phyloP scores from a whole-genome alignment of 345 rosid genomes.

The Lenwebbia sp. region DNA sequence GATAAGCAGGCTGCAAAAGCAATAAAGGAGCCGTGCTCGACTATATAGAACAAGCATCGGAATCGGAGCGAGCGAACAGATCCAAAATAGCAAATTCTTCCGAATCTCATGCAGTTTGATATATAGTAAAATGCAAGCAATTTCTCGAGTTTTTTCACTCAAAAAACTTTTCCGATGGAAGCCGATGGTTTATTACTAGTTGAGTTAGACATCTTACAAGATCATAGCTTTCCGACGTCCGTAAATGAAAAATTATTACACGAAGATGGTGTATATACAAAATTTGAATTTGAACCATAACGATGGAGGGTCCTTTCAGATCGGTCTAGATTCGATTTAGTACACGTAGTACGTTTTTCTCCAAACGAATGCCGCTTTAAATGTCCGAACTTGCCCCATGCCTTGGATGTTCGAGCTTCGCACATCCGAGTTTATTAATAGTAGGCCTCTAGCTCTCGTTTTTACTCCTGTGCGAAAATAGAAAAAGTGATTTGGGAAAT shows the following conservation, averaged over 20 bases:
- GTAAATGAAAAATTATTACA: not conserved
- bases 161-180: not conserved
- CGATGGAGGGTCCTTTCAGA: not conserved
- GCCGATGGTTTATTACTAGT: not conserved
- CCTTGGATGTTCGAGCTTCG: not conserved
- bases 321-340: not conserved
- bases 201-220: not conserved
- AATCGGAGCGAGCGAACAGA: no score
- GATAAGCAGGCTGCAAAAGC: no score
- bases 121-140: not conserved
- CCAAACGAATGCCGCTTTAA: not conserved
- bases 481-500: not conserved
- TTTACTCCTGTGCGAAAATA: not conserved
- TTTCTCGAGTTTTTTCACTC: not conserved
- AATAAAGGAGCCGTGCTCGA: no score
- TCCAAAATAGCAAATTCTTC: no score
- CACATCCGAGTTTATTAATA: not conserved
- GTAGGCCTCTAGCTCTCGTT: not conserved
- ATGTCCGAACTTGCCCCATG: not conserved
- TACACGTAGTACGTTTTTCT: not conserved
- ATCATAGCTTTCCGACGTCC: not conserved
- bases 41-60: no score
- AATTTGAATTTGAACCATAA: not conserved
- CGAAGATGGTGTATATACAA: not conserved
- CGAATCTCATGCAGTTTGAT: not conserved